Percentiles rank a stretch among this genome's conserved stretches.
phyloP scores from a whole-genome alignment of 306 rosid genomes.

The Oemleria cerasiformis region DNA sequence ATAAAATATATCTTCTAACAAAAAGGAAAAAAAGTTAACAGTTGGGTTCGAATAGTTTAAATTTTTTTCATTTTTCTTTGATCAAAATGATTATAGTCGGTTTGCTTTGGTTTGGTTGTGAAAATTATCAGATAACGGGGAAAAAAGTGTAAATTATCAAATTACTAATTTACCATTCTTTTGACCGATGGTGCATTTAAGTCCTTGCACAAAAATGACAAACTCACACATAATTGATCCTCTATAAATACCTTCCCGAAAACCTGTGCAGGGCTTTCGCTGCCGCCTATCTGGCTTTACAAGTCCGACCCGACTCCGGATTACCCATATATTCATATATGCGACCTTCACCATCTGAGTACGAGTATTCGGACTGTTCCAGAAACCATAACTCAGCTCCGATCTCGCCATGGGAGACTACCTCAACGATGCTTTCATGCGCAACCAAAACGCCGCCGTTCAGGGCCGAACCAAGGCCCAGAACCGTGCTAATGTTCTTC shows the following conservation, averaged over 20 bases:
- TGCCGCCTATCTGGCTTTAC: constrained; percentile 23
- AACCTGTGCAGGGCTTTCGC: not conserved
- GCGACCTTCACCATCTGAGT: constrained; percentile 10
- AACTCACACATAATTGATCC: not conserved
- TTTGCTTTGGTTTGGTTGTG: not conserved
- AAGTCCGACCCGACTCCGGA: constrained; percentile 26
- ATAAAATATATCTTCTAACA: too few species aligned
- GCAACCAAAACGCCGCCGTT: constrained; percentile 97
- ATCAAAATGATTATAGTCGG: too few species aligned
- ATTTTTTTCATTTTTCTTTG: too few species aligned
- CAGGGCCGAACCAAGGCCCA: constrained; percentile 98
- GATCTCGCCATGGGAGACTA: constrained; percentile 71
- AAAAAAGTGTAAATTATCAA: not conserved
- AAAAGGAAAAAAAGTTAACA: too few species aligned
- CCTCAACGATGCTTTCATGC: constrained; percentile 74
- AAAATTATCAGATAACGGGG: not conserved
- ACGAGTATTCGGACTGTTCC: not conserved
- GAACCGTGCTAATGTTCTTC: constrained; percentile 96
- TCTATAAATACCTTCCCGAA: constrained; percentile 24
- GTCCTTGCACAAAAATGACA: not conserved
- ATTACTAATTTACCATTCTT: not conserved
- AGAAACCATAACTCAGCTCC: constrained; percentile 15
- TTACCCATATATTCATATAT: constrained; percentile 6
- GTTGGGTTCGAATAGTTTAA: too few species aligned
- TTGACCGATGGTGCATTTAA: not conserved